Conservation (phyloP, 495 filamentous ascomycete species). For the Podospora pseudoanserina region DNA sequence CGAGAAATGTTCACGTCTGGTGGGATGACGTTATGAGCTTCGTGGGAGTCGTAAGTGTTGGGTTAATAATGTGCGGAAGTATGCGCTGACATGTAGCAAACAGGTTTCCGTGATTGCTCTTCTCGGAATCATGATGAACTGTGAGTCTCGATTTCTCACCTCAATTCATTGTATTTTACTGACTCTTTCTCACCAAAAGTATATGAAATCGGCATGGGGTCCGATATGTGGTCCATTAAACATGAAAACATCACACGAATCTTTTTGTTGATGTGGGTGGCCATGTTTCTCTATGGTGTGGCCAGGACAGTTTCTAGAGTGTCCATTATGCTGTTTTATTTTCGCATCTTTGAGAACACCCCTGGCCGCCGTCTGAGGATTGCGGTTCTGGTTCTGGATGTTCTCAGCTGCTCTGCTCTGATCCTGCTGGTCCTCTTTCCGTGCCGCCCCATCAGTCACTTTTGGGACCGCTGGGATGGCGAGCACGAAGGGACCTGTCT, state of each 20-base stretch:
- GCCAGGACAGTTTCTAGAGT: not conserved
- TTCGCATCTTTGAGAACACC: constrained; percentile 2
- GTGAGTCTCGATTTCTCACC: too few relatives aligned
- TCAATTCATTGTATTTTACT: not conserved
- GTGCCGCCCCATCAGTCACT: not conserved
- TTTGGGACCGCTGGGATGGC: not conserved
- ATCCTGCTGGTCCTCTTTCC: not conserved
- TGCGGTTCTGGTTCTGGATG: not conserved
- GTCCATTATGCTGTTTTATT: constrained; percentile 2
- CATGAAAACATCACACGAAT: not conserved
- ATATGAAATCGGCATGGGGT: constrained; percentile 3
- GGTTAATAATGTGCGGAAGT: too few relatives aligned
- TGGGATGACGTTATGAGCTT: not conserved
- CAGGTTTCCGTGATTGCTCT: too few relatives aligned
- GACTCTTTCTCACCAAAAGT: not conserved
- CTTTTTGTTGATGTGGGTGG: not conserved
- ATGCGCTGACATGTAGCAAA: too few relatives aligned
- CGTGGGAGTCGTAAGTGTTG: too few relatives aligned
- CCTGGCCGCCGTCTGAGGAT: not conserved
- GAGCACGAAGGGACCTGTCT: not conserved
- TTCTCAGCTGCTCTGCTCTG: not conserved
- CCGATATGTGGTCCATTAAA: not conserved
- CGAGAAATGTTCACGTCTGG: not conserved
- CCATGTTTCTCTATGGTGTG: constrained; percentile 1
- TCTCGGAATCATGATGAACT: too few relatives aligned